Evolutionary conservation across 176 grass and related monocot genomes (phyloP).

Genomic region (Aegilops longissima): DNA sequence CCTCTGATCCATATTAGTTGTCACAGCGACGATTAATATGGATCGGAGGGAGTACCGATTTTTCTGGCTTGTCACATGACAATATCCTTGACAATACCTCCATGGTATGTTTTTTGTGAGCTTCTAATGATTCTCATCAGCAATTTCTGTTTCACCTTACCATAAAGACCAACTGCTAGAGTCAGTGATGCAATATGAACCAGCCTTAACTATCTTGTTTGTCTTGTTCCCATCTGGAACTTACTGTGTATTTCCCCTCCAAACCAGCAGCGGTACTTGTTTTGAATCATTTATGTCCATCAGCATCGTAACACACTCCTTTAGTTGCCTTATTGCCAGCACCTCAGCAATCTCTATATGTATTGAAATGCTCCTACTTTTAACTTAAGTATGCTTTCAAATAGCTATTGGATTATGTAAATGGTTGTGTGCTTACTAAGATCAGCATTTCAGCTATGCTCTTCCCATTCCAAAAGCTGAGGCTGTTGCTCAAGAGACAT

Average conservation of each 20-base stretch:
- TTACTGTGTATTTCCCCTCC: neutral
- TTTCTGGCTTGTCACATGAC: constrained; percentile 1
- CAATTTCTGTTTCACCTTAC: constrained; percentile 1
- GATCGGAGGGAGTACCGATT: neutral
- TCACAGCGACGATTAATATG: too few species aligned
- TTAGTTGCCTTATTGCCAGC: constrained; percentile 15
- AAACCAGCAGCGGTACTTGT: constrained; percentile 1
- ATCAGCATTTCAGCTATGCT: constrained; percentile 78
- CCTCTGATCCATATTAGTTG: too few species aligned
- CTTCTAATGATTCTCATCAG: constrained; percentile 20
- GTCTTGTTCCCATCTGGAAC: neutral
- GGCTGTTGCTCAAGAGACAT: constrained; percentile 97
- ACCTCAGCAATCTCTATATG: neutral
- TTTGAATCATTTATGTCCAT: constrained; percentile 29
- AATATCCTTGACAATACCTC: neutral
- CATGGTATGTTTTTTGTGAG: constrained; percentile 20
- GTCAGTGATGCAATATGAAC: neutral
- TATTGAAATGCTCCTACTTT: constrained; percentile 11
- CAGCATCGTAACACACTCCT: neutral
- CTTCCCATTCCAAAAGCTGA: constrained; percentile 88
- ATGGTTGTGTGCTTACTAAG: constrained; percentile 24
- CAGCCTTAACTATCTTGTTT: constrained; percentile 3
- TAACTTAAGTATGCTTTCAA: constrained; percentile 19
- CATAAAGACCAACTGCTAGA: neutral
- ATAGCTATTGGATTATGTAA: constrained; percentile 24